Percentiles rank a stretch among this genome's conserved stretches.
Conservation (phyloP, 2,329 filamentous ascomycete species). For the Fusarium siculi region DNA sequence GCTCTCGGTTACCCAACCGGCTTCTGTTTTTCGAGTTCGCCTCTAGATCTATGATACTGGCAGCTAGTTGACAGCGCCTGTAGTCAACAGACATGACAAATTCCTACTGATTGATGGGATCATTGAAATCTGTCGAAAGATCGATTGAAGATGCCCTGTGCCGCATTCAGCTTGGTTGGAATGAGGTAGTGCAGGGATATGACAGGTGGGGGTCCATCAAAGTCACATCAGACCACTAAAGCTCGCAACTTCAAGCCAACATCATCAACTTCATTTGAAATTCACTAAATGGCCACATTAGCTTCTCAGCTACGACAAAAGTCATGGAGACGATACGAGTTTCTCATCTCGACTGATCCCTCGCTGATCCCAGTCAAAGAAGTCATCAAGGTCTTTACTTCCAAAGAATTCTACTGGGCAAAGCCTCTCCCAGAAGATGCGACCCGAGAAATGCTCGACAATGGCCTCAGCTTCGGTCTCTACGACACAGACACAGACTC, state of each 20-base stretch:
- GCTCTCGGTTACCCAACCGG: too few relatives aligned
- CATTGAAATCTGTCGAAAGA: too few relatives aligned
- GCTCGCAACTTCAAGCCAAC: not conserved
- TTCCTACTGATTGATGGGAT: too few relatives aligned
- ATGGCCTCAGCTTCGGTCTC: slow-evolving; percentile 66
- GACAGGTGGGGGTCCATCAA: not conserved
- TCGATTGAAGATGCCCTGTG: accelerated
- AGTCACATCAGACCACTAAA: not conserved
- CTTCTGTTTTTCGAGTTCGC: too few relatives aligned
- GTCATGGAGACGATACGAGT: slow-evolving; percentile 56
- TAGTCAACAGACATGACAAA: accelerated
- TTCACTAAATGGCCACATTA: not conserved
- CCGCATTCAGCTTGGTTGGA: too few relatives aligned
- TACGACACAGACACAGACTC: slow-evolving; percentile 48
- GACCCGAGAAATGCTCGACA: slow-evolving; percentile 60
- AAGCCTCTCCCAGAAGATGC: slow-evolving; percentile 55
- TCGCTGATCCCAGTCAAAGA: slow-evolving; percentile 59
- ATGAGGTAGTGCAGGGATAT: not conserved
- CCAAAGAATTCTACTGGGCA: slow-evolving; percentile 66
- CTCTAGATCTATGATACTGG: too few relatives aligned
- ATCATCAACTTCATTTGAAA: not conserved
- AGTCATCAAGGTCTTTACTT: slow-evolving; percentile 60
- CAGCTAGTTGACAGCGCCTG: not conserved
- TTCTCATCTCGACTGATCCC: slow-evolving; percentile 65
- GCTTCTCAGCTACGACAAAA: not conserved